Base-by-base conservation (phyloP, 140 eudicot genomes). In the Bidens hawaiensis region DNA sequence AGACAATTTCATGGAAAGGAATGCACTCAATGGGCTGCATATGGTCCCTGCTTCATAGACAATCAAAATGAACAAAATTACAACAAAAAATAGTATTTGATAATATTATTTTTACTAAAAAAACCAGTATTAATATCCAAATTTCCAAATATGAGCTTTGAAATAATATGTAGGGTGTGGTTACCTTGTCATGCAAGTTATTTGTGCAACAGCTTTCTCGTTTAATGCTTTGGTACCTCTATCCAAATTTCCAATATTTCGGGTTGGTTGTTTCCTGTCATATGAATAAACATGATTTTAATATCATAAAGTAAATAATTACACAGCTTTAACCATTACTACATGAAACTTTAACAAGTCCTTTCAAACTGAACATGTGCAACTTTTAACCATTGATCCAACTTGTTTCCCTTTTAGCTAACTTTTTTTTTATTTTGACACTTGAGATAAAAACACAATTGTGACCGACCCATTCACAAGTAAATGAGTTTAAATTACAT, bases 11-110 rank as follows among this genome's bases (percentile, higher is more conserved):
- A 64, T 87, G 83, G 48, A 76, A 82, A 53, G 89, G 77, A 53
- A 82, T 43, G 65, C 76, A 75, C 72, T 85, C 96, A 62, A 82
- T 76, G 54, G 96, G 93, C 83, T 66, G 88, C 82, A 88, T 61
- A 67, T 76, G 73, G 2, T 84, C 79, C 76, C 94, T 93, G 99
- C 18, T 54, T 55, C 76, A 77, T 45, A 45, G 26, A 28, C 50
- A 14, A 54, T 60, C 57, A 61, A n/a, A 68, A 68, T 17, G 41
- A 41, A 64, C 2, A 23, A 40, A n/a, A 30, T 30, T 38, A 40
- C 14, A 60, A 19, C 13, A 67, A n/a, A n/a, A 49, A 1, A 17
- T 25, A 47, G 30, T 60, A 70, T 51, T 12, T 22, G 8, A 27
- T 12, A 7, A 48, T 19, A 18, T 19, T 9, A 5, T 18, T 48